phyloP scores from a whole-genome alignment of 1,139 yeast genomes.

The Candida glucosophila region DNA sequence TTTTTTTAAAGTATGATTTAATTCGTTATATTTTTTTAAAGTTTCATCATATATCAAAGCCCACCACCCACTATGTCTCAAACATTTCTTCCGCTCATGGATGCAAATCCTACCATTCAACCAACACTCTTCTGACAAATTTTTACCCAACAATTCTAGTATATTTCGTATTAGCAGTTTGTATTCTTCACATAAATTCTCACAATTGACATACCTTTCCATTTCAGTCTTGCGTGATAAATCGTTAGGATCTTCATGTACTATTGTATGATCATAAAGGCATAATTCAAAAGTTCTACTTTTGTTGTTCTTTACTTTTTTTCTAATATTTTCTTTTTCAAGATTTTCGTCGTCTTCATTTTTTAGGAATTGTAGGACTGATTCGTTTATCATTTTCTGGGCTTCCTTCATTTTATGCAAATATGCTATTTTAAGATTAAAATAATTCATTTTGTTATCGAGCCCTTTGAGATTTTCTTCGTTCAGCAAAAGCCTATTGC shows the following conservation, averaged over 20 bases:
- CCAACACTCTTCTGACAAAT: too few species aligned
- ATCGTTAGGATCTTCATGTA: conserved; percentile 1
- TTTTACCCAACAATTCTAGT: conserved; percentile 8
- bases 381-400: conserved; percentile 31
- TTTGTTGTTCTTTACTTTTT: conserved; percentile 12
- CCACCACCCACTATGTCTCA: conserved; percentile 62
- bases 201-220: conserved; percentile 1
- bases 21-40: conserved; percentile 20
- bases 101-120: conserved; percentile 39
- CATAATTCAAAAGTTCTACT: conserved; percentile 24
- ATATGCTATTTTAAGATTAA: conserved; percentile 12
- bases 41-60: conserved; percentile 41
- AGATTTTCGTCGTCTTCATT: conserved; percentile 3
- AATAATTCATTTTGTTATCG: conserved; percentile 11
- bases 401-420: conserved; percentile 26
- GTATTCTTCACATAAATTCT: conserved; percentile 8
- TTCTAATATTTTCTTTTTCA: conserved; percentile 4
- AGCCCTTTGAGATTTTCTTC: conserved; percentile 16
- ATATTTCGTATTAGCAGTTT: conserved; percentile 6
- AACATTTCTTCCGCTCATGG: conserved; percentile 61
- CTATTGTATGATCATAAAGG: conserved; percentile 16
- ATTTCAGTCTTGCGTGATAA: not conserved
- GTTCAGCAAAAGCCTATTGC: conserved; percentile 11
- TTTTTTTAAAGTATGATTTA: conserved; percentile 12
- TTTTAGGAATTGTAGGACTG: too few species aligned